A percentile compares a stretch with the other conserved stretches of the same genome.
phyloP scores from a whole-genome alignment of 2,329 filamentous ascomycete species.

The Hypoxylon sp. region DNA sequence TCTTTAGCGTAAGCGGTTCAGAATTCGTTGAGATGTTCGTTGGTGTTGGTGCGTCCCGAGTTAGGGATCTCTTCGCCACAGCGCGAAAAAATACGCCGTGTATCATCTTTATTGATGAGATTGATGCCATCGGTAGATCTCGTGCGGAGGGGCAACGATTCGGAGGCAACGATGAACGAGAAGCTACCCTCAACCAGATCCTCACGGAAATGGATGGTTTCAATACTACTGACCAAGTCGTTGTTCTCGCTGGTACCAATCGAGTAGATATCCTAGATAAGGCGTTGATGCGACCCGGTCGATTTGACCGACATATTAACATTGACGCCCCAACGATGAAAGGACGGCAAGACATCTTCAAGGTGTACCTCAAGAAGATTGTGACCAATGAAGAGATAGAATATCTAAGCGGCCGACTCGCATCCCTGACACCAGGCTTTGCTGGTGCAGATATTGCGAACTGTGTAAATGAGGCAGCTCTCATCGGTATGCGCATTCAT shows the following conservation, averaged over 20 bases:
- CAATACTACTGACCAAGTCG: conserved; percentile 96
- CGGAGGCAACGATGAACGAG: conserved; percentile 95
- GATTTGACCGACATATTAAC: conserved; percentile 95
- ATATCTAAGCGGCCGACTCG: conserved; percentile 87
- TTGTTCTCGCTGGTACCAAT: conserved; percentile 97
- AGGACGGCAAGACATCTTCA: conserved; percentile 95
- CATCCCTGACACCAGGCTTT: conserved; percentile 95
- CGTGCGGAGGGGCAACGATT: conserved; percentile 83
- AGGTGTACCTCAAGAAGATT: conserved; percentile 94
- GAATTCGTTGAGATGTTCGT: conserved; percentile 99
- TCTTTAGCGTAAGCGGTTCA: conserved; percentile 98
- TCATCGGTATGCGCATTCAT: conserved; percentile 80
- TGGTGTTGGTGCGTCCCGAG: conserved; percentile 95
- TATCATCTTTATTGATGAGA: conserved; percentile 99
- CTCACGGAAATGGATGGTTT: conserved; percentile 99
- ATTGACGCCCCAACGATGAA: conserved; percentile 98
- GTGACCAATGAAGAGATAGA: conserved; percentile 92
- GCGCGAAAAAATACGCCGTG: conserved; percentile 96
- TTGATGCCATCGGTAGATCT: conserved; percentile 95
- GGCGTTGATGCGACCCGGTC: conserved; percentile 94
- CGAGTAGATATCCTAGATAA: conserved; percentile 94
- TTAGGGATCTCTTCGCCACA: conserved; percentile 93
- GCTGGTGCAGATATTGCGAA: conserved; percentile 98
- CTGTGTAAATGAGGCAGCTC: conserved; percentile 95
- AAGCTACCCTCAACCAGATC: conserved; percentile 97